Evolutionary conservation across 441 rosid species (phyloP), one percentile per base, ranked within the genome.

Genomic region (Populus tomentosa): DNA sequence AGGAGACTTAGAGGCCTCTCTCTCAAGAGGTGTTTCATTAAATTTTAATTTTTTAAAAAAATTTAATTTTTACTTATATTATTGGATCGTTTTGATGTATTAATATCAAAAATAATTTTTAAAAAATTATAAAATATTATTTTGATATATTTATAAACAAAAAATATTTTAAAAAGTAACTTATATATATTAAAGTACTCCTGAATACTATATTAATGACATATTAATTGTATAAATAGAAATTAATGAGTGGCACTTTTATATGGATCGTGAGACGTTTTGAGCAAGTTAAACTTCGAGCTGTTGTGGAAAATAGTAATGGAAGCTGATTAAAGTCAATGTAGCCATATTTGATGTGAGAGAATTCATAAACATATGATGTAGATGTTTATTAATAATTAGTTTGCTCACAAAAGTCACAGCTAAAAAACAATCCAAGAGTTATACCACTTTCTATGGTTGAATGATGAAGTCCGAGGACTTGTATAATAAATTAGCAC

Each of bases 31-130:
- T 33, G 8, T 33, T 33, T 33, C 36, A 6, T 33, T 33, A 1
- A 33, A 33, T 33, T 33, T 5, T 33, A 33, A 5, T 32, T 33
- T 33, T 33, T 33, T 30, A 3, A 0, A 30, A 30, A 30, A 30
- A 30, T 4, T 4, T 4, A 30, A 30, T 30, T 30, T 30, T 0
- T 30, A 4, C 1, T 30, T 4, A 32, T 32, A 0, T 5, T 0
- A 32, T 32, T 32, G 0, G 0, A 32, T 32, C 0, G 0, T 6
- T 33, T 33, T 33, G 36, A 33, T 6, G 0, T 0, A 0, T 6
- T 33, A 0, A 6, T 33, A 33, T 33, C 0, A 5, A 33, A 33
- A 33, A 33, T 33, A 5, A 33, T 33, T 33, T 33, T 33, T 33
- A 33, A 33, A 32, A 33, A 33, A 6, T 33, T 33, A 33, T 33